These are phyloP conservation scores for Spizellomyces sp. DNA, from an alignment of 192 early-diverging fungal genomes.

Conservation along the genomic window DNA sequence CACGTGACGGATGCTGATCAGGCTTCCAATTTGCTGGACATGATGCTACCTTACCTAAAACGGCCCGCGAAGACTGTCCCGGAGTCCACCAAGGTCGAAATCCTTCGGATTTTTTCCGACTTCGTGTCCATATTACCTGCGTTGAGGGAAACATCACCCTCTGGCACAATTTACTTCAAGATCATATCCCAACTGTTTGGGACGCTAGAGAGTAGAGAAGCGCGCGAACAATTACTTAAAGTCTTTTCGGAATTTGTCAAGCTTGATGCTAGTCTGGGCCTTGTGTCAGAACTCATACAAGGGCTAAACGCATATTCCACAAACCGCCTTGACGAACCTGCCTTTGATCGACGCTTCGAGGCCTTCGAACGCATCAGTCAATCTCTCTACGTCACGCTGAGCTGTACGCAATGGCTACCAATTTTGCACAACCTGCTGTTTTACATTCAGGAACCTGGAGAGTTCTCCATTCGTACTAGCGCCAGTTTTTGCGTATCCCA, in stretches of 20 bases:
- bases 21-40: constrained; percentile 71
- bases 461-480: constrained; percentile 85
- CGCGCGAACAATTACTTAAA: constrained; percentile 62
- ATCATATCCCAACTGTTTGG: constrained; percentile 73
- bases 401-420: constrained; percentile 80
- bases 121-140: constrained; percentile 79
- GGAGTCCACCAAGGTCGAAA: constrained; percentile 81
- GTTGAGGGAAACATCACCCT: constrained; percentile 20
- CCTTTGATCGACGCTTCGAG: constrained; percentile 80
- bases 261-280: constrained; percentile 56
- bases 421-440: constrained; percentile 86
- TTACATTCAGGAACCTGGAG: constrained; percentile 79
- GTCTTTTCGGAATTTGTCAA: constrained; percentile 68
- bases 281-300: constrained; percentile 57
- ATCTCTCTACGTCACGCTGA: constrained; percentile 66
- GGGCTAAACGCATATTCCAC: constrained; percentile 82
- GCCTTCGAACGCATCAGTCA: constrained; percentile 73
- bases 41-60: constrained; percentile 83
- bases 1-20: constrained; percentile 70
- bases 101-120: constrained; percentile 76
- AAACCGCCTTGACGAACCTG: constrained; percentile 79
- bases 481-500: constrained; percentile 72
- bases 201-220: constrained; percentile 60
- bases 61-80: constrained; percentile 69
- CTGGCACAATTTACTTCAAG: constrained; percentile 60